phyloP scores from a whole-genome alignment of 306 rosid genomes.

The Medicago lupulina region DNA sequence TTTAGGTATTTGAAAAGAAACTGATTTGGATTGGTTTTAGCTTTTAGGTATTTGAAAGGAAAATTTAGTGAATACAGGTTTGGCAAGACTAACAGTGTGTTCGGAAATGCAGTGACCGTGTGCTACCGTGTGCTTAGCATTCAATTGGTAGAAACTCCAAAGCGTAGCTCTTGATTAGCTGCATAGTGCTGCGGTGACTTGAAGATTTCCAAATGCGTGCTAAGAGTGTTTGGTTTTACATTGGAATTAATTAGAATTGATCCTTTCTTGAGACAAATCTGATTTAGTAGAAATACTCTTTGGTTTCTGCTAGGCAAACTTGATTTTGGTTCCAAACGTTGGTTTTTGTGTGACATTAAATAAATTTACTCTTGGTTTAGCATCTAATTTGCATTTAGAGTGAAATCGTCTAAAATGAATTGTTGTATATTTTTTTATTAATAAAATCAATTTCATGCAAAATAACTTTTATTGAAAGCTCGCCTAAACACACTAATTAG shows the following conservation, averaged over 20 bases:
- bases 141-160: neutral
- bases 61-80: neutral
- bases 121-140: neutral
- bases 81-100: neutral
- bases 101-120: neutral
- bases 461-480: neutral
- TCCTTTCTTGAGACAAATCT: neutral
- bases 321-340: neutral
- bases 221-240: neutral
- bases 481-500: neutral
- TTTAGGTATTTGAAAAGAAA: neutral
- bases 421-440: neutral
- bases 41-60: neutral
- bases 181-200: neutral
- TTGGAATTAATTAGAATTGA: neutral
- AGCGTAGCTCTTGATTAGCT: neutral
- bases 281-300: neutral
- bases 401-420: neutral
- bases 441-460: neutral
- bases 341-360: neutral
- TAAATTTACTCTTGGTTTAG: neutral
- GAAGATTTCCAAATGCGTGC: neutral
- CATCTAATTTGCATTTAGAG: neutral
- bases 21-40: neutral
- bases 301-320: neutral